Conservation (phyloP, 306 rosid genomes). For the Trifolium pratense region DNA sequence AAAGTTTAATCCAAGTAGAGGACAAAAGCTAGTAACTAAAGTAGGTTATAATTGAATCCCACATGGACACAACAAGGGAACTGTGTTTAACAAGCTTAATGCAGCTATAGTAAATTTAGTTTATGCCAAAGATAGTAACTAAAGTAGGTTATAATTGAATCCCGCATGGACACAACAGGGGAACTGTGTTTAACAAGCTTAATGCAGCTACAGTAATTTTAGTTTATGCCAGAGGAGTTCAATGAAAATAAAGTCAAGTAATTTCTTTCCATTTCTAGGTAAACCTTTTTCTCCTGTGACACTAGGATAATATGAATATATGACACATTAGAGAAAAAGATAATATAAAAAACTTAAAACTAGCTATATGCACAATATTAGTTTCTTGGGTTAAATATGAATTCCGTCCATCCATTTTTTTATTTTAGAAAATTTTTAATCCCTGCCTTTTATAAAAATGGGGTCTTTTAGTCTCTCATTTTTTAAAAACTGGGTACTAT, state of each 20-base stretch:
- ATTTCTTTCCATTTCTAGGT: not conserved
- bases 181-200: not conserved
- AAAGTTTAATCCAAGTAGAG: conserved; percentile 27
- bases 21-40: conserved; percentile 3
- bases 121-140: no score
- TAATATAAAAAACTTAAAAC: conserved; percentile 26
- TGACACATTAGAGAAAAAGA: conserved; percentile 27
- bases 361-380: conserved; percentile 9
- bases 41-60: conserved; percentile 21
- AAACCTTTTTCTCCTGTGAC: conserved; percentile 10
- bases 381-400: not conserved
- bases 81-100: no score
- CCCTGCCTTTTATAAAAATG: not conserved
- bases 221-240: conserved; percentile 20
- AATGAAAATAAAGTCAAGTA: conserved; percentile 6
- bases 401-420: not conserved
- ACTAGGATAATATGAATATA: conserved; percentile 11
- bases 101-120: no score
- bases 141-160: no score
- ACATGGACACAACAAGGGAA: no score
- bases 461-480: not conserved
- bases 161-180: not conserved
- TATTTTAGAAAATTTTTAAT: not conserved
- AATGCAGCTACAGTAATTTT: conserved; percentile 18
- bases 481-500: not conserved